Evolutionary conservation across 352 stramenopile genomes (phyloP), one percentile per base, ranked within the genome.

Genomic region (Phytophthora foliorum): DNA sequence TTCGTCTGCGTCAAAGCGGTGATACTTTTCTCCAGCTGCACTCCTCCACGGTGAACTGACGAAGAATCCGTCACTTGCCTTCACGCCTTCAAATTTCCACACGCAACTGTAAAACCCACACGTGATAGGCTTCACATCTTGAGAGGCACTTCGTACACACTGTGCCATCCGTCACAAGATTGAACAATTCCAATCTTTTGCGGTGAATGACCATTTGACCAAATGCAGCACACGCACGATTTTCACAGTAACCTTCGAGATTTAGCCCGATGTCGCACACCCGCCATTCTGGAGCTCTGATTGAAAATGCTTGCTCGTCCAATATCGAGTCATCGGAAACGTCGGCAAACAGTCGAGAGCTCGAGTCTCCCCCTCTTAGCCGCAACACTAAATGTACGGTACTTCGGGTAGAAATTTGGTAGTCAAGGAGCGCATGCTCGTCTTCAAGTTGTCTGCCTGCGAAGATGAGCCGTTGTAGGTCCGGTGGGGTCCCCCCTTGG

Each of bases 1-100:
- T 34, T 74, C 41, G 13, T 77, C 50, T 0, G 53, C 45, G 17
- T 73, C 48, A 45, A 77, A 77, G 6, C 58, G 52, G 39, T 77
- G 63, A 29, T 77, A 77, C 16, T 55, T 50, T 2, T 65, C 9
- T 13, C 59, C 52, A 19, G 0, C n/a, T 10, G 63, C 55, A n/a
- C 25, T 6, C 13, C 57, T 29, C 68, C 73, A 80, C 6, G 52
- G 48, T 0, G 68, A 80, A 34, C 41, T 61, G 13, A 81, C 32
- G 0, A 44, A 67, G 14, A 39, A 49, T 0, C 29, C 38, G n/a
- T 71, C 57, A 10, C 24, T 48, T 2, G 48, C 3, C 2, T 24
- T n/a, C 3, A 69, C 42, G 7, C 61, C 74, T 34, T 81, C 74
- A 63, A 67, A 78, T 41, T 77, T 78, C 74, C 74, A 81, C n/a